Evolutionary conservation across 2,329 filamentous ascomycete species (phyloP).

Genomic region (Thyridium curvatum): DNA sequence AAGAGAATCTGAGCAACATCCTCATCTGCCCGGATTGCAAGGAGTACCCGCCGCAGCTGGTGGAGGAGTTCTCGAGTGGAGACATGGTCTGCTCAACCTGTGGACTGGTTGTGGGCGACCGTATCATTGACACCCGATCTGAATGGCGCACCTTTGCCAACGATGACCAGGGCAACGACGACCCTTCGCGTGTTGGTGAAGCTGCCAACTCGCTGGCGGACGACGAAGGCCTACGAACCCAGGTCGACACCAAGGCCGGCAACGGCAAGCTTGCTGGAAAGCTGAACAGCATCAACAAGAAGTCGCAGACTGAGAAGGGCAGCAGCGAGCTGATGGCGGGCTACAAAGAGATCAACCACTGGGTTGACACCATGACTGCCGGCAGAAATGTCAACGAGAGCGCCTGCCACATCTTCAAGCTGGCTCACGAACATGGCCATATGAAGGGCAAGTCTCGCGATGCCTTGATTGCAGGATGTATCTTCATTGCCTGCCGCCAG

Average conservation of each 20-base stretch:
- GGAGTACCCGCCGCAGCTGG: constrained; percentile 83
- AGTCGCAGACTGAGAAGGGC: constrained; percentile 15
- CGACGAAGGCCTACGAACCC: constrained; percentile 15
- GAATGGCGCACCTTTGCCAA: constrained; percentile 99
- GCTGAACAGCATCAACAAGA: constrained; percentile 19
- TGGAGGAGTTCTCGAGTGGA: constrained; percentile 86
- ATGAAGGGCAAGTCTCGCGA: constrained; percentile 96
- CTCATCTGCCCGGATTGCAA: constrained; percentile 88
- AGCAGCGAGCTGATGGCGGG: constrained; percentile 50
- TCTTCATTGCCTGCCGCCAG: constrained; percentile 95
- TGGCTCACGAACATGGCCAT: constrained; percentile 84
- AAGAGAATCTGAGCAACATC: constrained; percentile 80
- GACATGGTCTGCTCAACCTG: constrained; percentile 92
- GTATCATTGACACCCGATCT: constrained; percentile 90
- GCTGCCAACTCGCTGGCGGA: constrained; percentile 69
- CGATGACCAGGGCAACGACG: constrained; percentile 92
- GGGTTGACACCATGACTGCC: constrained; percentile 81
- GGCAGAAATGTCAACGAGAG: constrained; percentile 77
- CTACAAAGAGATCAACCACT: constrained; percentile 81
- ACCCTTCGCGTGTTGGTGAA: constrained; percentile 96
- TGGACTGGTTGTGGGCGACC: constrained; percentile 82
- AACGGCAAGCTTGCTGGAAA: constrained; percentile 15
- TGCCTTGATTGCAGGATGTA: constrained; percentile 88
- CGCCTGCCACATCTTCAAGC: constrained; percentile 92
- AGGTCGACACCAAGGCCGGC: constrained; percentile 14